Base-by-base conservation (phyloP, 1,139 yeast genomes). In the Saccharomycopsis hybrid region DNA sequence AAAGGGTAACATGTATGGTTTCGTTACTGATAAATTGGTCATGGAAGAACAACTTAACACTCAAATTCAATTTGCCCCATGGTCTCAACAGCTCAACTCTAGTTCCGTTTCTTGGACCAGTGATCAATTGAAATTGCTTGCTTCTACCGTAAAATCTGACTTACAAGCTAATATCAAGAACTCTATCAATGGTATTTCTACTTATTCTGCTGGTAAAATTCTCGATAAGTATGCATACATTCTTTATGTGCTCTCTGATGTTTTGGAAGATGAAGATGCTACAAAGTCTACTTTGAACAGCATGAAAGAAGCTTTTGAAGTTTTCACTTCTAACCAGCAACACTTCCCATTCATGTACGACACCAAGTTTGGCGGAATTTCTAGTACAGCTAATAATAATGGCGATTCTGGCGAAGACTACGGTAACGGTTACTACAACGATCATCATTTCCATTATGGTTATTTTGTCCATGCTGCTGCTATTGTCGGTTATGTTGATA, bases 381-480 rank as follows among this genome's bases (percentile, higher is more conserved):
- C 87, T n/a, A 78, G 89, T 1, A 68, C 80, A 33, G 81, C 83
- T 27, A 70, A 76, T 38, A 77, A 77, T 55, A 69, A 71, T 38
- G 77, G 77, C 47, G 76, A 79, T 48, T 71, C 74, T 39, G 59
- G 62, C 50, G 76, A 75, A 41, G 87, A 82, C 58, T 85, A 67
- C 62, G 94, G 92, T 31, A 70, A 80, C 57, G 74, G 83, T 13
- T 80, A 76, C 65, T 85, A 85, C 66, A 85, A 84, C 58, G 92
- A 85, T 63, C 92, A 81, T 60, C 92, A 85, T 61, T 85, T 83
- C 78, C 92, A 85, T 60, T 85, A 82, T 62, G 90, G 92, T 29
- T 85, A 85, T 65, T 77, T 76, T 59, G 73, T 85, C 49, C 89
- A 84, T 59, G 84, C 92, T 5, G 89, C 90, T 5, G 92, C 94